Percentiles rank a stretch among this genome's conserved stretches.
Evolutionary conservation across 2,329 filamentous ascomycete genomes (phyloP).

Genomic region (Corinectria fuckeliana): DNA sequence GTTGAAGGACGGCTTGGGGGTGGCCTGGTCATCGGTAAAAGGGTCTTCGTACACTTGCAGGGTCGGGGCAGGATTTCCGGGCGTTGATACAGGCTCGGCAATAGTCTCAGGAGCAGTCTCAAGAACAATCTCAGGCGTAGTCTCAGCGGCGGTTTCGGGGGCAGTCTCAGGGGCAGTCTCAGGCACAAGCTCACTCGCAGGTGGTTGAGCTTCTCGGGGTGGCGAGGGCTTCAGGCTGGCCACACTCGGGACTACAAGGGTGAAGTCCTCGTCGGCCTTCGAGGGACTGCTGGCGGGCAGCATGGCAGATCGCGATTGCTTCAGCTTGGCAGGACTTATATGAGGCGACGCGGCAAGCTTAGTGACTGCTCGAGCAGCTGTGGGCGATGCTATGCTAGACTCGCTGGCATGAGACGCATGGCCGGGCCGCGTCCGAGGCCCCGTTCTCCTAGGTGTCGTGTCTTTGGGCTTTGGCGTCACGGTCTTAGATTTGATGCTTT

Average conservation of each 20-base stretch:
- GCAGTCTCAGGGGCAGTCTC: background rate
- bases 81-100: background rate
- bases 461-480: constrained; percentile 58
- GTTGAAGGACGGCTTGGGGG: constrained; percentile 53
- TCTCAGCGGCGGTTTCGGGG: background rate
- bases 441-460: constrained; percentile 60
- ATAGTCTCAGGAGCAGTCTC: background rate
- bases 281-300: constrained; percentile 50
- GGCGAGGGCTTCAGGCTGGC: constrained; percentile 46
- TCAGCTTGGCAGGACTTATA: constrained; percentile 50
- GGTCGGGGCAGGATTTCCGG: constrained; percentile 17
- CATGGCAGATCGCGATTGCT: constrained; percentile 41
- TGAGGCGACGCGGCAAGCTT: constrained; percentile 50
- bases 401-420: constrained; percentile 59
- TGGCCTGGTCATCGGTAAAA: constrained; percentile 56
- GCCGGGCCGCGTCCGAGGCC: constrained; percentile 53
- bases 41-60: constrained; percentile 70
- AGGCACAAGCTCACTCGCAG: constrained; percentile 19
- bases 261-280: constrained; percentile 60
- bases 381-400: constrained; percentile 56
- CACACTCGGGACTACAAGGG: constrained; percentile 58
- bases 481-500: constrained; percentile 53
- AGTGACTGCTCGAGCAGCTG: constrained; percentile 39
- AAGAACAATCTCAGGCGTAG: background rate
- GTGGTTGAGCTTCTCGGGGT: constrained; percentile 29